Evolutionary conservation across 371 early-diverging fungal genomes (phyloP), one percentile per base, ranked within the genome.

Genomic region (Umbelopsis sp.): DNA sequence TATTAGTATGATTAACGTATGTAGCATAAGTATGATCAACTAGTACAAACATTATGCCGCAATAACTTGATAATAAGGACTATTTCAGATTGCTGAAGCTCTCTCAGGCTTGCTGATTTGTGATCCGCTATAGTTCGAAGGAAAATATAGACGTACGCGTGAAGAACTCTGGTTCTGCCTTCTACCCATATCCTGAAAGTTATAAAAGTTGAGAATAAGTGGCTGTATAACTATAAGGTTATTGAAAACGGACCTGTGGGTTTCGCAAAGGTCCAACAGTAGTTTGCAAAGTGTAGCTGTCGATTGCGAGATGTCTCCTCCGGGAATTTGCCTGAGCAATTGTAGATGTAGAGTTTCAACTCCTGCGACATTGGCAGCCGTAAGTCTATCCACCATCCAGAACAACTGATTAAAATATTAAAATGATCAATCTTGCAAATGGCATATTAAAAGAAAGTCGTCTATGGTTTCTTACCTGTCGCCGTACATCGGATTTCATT

Each of bases 381-480:
- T 85, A 32, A 93, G 70, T 66, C 88, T 87, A 25, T 77, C 78
- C 16, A 88, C 70, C 11, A 91, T 65, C 92, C 92, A 93, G 51
- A 92, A 74, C 37, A 91, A 72, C 83, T 89, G 69, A 37, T 25
- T 14, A 44, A 50, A 62, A 38, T 51, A 2, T 35, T 44, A 62
- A 32, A 67, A 63, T 41, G 20, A 52, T 51, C 24, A 75, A 72
- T 25, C 57, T 6, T 51, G 52, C 51, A 11, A 29, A 29, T 29
- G 29, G 4, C 29, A 0, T 29, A 29, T 29, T 29, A 29, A 29
- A 29, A 29, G 4, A 4, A 29, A 29, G 29, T 16, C 48, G 4
- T n/a, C n/a, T n/a, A 48, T 48, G 18, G 12, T 41, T n/a, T 29
- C 8, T 63, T 71, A 85, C 76, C 79, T 90, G 85, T 62, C 78